Evolutionary conservation across 768 basidiomycete species (phyloP).

Genomic region (Imleria badia): DNA sequence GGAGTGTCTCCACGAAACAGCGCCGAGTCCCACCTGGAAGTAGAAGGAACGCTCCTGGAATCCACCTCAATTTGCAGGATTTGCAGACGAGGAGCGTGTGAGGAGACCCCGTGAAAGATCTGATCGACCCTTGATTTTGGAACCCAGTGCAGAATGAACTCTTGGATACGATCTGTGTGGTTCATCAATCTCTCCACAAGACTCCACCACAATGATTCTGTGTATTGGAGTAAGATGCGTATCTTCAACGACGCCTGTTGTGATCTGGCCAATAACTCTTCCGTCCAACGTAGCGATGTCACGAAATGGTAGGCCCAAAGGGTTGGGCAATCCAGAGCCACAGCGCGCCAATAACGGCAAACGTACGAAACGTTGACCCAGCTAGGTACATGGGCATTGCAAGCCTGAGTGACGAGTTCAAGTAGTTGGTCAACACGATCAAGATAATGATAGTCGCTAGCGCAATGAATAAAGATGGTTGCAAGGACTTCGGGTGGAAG

Average conservation of each 20-base stretch:
- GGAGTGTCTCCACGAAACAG: not conserved
- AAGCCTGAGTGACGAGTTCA: too few species aligned
- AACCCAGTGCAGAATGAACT: not conserved
- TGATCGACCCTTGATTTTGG: not conserved
- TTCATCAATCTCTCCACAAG: not conserved
- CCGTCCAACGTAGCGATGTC: conserved; percentile 33
- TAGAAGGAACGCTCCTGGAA: too few species aligned
- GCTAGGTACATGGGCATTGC: not conserved
- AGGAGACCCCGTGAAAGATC: not conserved
- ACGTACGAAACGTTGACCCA: conserved; percentile 13
- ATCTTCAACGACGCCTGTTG: conserved; percentile 33
- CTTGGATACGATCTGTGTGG: not conserved
- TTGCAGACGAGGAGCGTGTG: not conserved
- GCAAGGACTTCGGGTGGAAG: conserved; percentile 17
- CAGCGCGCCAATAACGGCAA: conserved; percentile 15
- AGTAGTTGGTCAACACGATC: too few species aligned
- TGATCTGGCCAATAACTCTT: conserved; percentile 43
- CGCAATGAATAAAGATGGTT: conserved; percentile 12
- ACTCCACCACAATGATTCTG: too few species aligned
- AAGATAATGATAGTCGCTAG: not conserved
- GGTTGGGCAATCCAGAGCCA: too few species aligned
- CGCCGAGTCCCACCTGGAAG: too few species aligned
- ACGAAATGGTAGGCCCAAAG: conserved; percentile 37
- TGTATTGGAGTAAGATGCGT: too few species aligned
- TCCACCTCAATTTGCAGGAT: not conserved